phyloP scores from a whole-genome alignment of 371 early-diverging fungal genomes.

The Cokeromyces recurvatus region DNA sequence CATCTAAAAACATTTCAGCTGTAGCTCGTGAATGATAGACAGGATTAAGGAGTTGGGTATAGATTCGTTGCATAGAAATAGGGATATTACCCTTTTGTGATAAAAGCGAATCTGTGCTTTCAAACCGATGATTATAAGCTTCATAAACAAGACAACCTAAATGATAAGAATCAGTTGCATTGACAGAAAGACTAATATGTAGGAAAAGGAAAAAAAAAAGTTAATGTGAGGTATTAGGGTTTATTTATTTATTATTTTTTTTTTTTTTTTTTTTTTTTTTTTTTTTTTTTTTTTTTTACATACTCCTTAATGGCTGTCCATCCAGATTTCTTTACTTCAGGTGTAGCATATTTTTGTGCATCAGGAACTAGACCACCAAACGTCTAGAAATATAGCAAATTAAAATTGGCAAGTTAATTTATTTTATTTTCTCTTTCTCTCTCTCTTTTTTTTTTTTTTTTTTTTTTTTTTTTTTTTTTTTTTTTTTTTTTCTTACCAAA shows the following conservation, averaged over 20 bases:
- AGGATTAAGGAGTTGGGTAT: slow-evolving; percentile 44
- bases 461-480: background rate
- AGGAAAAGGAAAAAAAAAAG: too few species aligned
- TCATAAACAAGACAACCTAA: slow-evolving; percentile 78
- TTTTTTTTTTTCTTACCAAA: slow-evolving; percentile 34
- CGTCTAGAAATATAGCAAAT: too few species aligned
- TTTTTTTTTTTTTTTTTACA: background rate
- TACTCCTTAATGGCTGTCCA: slow-evolving; percentile 69
- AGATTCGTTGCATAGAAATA: slow-evolving; percentile 43
- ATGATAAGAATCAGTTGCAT: slow-evolving; percentile 75
- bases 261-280: background rate
- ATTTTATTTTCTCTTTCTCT: too few species aligned
- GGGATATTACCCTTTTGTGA: slow-evolving; percentile 62
- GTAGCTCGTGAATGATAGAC: slow-evolving; percentile 58
- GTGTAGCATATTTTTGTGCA: slow-evolving; percentile 65
- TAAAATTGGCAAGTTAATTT: too few species aligned
- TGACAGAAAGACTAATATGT: too few species aligned
- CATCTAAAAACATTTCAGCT: slow-evolving; percentile 68
- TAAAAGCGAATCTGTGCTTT: slow-evolving; percentile 57
- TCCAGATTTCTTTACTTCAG: slow-evolving; percentile 66
- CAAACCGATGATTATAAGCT: slow-evolving; percentile 69
- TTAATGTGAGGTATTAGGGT: too few species aligned
- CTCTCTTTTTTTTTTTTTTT: too few species aligned
- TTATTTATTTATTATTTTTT: slow-evolving; percentile 2
- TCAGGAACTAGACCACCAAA: slow-evolving; percentile 68